A percentile compares a stretch with the other conserved stretches of the same genome.
Evolutionary conservation across 352 stramenopile species (phyloP).

Genomic region (Phytophthora pluvialis): DNA sequence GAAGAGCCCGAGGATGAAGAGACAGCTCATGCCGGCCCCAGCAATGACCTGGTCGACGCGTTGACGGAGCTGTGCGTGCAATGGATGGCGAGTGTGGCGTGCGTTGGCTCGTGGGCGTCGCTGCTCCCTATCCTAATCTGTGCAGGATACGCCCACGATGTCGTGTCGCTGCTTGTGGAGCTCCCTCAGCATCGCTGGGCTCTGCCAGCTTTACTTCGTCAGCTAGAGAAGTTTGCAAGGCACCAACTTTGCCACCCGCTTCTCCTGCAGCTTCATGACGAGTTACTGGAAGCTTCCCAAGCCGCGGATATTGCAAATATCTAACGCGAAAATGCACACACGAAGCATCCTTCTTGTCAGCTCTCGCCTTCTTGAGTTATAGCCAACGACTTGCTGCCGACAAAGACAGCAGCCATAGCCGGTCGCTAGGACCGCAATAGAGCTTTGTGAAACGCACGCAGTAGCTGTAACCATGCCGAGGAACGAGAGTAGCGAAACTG

Average conservation of each 20-base stretch:
- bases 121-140: constrained; percentile 24
- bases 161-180: constrained; percentile 27
- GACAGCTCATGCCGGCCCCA: neutral
- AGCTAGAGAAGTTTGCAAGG: constrained; percentile 23
- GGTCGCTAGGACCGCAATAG: no score
- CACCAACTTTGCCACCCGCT: constrained; percentile 4
- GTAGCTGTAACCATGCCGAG: no score
- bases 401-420: no score
- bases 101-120: neutral
- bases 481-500: no score
- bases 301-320: neutral
- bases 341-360: no score
- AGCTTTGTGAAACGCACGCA: no score
- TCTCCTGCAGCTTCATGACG: constrained; percentile 21
- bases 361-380: no score
- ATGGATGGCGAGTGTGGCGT: constrained; percentile 16
- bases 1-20: constrained; percentile 14
- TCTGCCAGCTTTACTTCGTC: constrained; percentile 2
- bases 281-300: constrained; percentile 15
- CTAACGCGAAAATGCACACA: no score
- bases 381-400: no score
- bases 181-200: constrained; percentile 5
- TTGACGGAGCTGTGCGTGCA: constrained; percentile 21
- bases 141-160: constrained; percentile 25
- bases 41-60: neutral